Base-by-base conservation (phyloP, 768 basidiomycete species). In the Pleurotus djamor region DNA sequence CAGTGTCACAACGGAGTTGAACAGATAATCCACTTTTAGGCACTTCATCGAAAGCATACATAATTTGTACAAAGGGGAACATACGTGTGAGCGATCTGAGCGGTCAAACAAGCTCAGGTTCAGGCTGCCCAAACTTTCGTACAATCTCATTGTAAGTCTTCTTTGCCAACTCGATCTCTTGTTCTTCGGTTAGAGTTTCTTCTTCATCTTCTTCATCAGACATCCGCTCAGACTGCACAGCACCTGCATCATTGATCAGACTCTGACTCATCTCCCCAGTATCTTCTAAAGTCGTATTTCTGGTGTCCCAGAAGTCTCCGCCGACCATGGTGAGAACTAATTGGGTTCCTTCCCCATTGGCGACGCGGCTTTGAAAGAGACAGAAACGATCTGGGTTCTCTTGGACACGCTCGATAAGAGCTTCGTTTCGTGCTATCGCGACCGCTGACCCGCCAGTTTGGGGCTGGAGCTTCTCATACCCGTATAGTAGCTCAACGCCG, bases 341-440 rank as follows among this genome's bases (percentile, higher is more conserved):
- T 52, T 74, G 71, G 57, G 60, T 9, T 10, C 61, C 62, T 49
- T 61, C 65, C 9, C 75, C 74, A 50, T 69, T 71, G 28, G 66
- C 66, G 33, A 78, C 67, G 61, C 59, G 66, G 65, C 69, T 72
- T 64, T 76, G 71, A 7, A 78, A 66, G 12, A 76, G 66, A 17
- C 69, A 66, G 54, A 66, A 70, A 32, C 65, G 66, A 5, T 67
- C 72, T n/a, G 70, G 71, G 63, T 74, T 65, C n/a, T 68, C 62
- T 44, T 67, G 62, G 21, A 69, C 74, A 47, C 72, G 68, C 59
- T 77, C 72, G 56, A 78, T 60, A 3, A 76, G 60, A 17, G 69
- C 70, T n/a, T 74, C 72, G 63, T 72, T 74, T n/a, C 75, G 66
- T 36, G 72, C 72, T 57, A 70, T 69, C n/a, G 69, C 63, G 48